Conservation (phyloP, 2,329 filamentous ascomycete species). For the Hypoxylon sp. region DNA sequence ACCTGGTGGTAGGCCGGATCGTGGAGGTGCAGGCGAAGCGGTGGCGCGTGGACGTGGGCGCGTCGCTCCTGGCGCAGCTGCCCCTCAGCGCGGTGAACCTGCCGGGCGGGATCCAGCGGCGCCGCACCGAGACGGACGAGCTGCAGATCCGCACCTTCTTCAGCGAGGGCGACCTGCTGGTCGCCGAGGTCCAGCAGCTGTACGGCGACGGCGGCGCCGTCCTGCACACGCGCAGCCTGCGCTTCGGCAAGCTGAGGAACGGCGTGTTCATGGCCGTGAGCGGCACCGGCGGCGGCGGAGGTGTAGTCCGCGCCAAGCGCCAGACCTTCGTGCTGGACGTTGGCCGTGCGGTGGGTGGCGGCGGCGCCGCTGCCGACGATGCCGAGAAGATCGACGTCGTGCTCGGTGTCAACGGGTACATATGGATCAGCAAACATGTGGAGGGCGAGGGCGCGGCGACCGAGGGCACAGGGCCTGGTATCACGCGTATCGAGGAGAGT, state of each 20-base stretch:
- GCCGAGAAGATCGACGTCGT: conserved; percentile 81
- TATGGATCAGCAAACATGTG: conserved; percentile 90
- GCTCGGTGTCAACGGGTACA: conserved; percentile 94
- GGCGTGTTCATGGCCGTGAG: conserved; percentile 86
- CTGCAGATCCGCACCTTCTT: conserved; percentile 98
- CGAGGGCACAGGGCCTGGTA: conserved; percentile 61
- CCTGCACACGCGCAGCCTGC: conserved; percentile 87
- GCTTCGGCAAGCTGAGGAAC: conserved; percentile 95
- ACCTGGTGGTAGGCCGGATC: conserved; percentile 92
- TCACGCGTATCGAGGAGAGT: conserved; percentile 88
- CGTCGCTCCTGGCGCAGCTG: conserved; percentile 83
- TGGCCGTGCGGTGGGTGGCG: conserved; percentile 40
- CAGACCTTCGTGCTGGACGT: conserved; percentile 86
- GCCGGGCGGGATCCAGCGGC: conserved; percentile 89
- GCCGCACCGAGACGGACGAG: conserved; percentile 94
- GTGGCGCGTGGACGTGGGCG: conserved; percentile 95
- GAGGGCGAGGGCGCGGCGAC: conserved; percentile 62
- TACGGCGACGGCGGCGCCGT: conserved; percentile 86
- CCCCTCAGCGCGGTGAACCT: conserved; percentile 92
- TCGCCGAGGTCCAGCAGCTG: conserved; percentile 93
- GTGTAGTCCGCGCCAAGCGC: conserved; percentile 82
- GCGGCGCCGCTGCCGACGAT: conserved; percentile 49
- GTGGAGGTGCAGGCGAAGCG: conserved; percentile 91
- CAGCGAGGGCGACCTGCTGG: conserved; percentile 89
- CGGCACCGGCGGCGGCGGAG: conserved; percentile 83